Percentiles rank a stretch among this genome's conserved stretches.
These are phyloP conservation scores for Pelargonium australe DNA, from an alignment of 441 rosid genomes.

Conservation along the genomic window DNA sequence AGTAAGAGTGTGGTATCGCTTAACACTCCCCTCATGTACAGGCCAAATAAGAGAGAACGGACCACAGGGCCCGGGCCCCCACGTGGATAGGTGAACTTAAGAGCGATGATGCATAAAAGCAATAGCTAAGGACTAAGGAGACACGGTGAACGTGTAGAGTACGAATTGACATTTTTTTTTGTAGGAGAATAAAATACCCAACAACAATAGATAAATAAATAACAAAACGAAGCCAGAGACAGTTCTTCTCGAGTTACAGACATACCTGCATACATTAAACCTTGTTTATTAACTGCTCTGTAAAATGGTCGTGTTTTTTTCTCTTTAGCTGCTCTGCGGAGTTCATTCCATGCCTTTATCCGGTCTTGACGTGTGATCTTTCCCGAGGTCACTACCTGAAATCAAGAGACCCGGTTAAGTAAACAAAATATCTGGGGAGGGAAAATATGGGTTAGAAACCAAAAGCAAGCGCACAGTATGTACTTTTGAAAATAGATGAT, in stretches of 20 bases:
- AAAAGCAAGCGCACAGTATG: conserved; percentile 6
- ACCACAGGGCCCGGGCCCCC: too few species aligned
- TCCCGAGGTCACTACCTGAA: conserved; percentile 65
- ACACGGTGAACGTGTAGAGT: too few species aligned
- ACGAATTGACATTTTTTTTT: too few species aligned
- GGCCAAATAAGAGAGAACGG: too few species aligned
- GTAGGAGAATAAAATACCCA: too few species aligned
- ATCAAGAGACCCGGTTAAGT: conserved; percentile 7
- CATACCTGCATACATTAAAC: conserved; percentile 91
- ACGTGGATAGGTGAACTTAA: too few species aligned
- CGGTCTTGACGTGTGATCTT: conserved; percentile 62
- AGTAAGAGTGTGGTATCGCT: too few species aligned
- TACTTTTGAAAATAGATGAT: conserved; percentile 81
- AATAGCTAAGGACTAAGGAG: too few species aligned
- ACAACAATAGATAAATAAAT: too few species aligned
- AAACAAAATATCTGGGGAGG: neutral
- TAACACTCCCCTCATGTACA: too few species aligned
- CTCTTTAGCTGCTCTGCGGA: conserved; percentile 55
- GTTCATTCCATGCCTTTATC: conserved; percentile 64
- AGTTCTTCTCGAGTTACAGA: neutral
- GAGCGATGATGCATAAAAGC: too few species aligned
- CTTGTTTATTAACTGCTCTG: conserved; percentile 56
- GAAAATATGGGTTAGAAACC: neutral
- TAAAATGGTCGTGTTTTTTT: conserved; percentile 67
- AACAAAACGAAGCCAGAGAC: too few species aligned